Percentiles rank a stretch among this genome's conserved stretches.
Conservation (phyloP, 768 basidiomycete species). For the Mycena epipterygia region DNA sequence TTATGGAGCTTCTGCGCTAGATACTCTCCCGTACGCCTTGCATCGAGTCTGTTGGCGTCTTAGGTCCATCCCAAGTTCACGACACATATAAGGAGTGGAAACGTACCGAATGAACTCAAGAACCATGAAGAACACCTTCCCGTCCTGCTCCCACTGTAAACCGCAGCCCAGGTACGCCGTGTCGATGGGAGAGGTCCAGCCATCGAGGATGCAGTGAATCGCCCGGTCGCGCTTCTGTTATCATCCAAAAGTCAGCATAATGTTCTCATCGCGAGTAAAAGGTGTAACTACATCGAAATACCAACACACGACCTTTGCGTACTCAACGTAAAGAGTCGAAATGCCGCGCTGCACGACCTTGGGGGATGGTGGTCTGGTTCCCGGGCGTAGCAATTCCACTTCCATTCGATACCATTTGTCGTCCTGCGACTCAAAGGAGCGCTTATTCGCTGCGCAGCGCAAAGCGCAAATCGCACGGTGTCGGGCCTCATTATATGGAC, state of each 20-base stretch:
- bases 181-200: conserved; percentile 38
- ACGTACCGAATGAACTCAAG: not conserved
- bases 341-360: no score
- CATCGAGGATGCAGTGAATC: conserved; percentile 36
- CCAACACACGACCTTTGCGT: no score
- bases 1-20: conserved; percentile 23
- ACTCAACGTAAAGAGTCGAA: no score
- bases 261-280: no score
- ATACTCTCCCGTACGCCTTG: conserved; percentile 32
- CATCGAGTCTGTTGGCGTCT: conserved; percentile 14
- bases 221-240: no score
- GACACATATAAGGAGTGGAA: not conserved
- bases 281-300: no score
- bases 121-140: not conserved
- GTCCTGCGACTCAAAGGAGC: conserved; percentile 34
- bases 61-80: not conserved
- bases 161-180: conserved; percentile 33
- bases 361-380: no score
- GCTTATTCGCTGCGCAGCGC: no score
- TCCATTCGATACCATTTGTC: conserved; percentile 35
- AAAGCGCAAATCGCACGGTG: conserved; percentile 36
- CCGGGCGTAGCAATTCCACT: no score
- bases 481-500: conserved; percentile 25
- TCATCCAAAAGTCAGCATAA: no score
- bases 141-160: conserved; percentile 22